Percentiles rank a stretch among this genome's conserved stretches.
Evolutionary conservation across 257 asterid genomes (phyloP).

Genomic region (Solanum paucissectum): DNA sequence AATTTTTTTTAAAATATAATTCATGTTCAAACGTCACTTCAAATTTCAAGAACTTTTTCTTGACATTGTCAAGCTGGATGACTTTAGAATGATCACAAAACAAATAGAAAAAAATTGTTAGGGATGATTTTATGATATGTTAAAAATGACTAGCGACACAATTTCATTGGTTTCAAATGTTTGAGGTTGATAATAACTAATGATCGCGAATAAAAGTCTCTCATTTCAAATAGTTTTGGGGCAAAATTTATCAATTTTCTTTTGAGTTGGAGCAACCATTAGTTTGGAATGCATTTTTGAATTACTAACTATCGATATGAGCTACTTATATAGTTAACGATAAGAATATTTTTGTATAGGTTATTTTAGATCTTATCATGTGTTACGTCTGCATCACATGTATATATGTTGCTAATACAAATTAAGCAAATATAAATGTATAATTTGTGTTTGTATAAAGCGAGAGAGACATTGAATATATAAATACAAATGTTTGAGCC

Average conservation of each 20-base stretch:
- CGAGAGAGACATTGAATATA: too few relatives aligned
- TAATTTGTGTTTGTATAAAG: too few relatives aligned
- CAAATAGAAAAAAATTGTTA: too few relatives aligned
- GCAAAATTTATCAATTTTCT: not conserved
- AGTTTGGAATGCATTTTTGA: not conserved
- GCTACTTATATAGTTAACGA: not conserved
- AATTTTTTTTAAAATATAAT: too few relatives aligned
- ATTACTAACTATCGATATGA: not conserved
- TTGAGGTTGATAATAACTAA: not conserved
- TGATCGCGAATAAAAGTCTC: not conserved
- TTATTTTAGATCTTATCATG: not conserved
- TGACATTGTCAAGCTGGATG: not conserved
- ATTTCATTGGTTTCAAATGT: not conserved
- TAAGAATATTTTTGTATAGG: not conserved
- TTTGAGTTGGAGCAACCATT: not conserved
- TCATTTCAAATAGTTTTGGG: not conserved
- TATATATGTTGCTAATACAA: not conserved
- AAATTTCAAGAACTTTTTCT: not conserved
- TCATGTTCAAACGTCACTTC: not conserved
- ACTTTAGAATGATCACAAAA: not conserved
- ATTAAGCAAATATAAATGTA: not conserved
- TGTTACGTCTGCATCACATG: not conserved
- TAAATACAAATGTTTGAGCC: too few relatives aligned
- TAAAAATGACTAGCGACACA: not conserved
- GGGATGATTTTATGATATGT: not conserved